A percentile compares a stretch with the other conserved stretches of the same genome.
phyloP scores from a whole-genome alignment of 2,329 filamentous ascomycete genomes.

The Sporothrix phasma region DNA sequence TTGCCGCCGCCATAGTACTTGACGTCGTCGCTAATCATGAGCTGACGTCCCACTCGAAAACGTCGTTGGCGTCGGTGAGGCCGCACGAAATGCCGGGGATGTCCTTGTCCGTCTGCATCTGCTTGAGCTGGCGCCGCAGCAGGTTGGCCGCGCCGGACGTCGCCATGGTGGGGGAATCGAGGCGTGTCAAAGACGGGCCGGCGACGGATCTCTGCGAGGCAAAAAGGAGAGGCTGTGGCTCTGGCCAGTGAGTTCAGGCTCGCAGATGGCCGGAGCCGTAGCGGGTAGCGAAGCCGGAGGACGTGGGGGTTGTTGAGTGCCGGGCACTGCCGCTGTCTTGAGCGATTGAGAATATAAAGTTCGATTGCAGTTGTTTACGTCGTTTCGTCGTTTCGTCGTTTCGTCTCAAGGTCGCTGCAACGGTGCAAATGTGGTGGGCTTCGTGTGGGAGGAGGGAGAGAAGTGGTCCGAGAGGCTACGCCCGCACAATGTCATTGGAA shows the following conservation, averaged over 20 bases:
- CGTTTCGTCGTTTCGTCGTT: too few species aligned
- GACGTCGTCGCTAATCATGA: slow-evolving; percentile 94
- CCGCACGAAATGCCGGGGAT: slow-evolving; percentile 92
- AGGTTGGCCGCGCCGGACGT: slow-evolving; percentile 45
- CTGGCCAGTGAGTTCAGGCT: background rate
- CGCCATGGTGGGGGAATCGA: slow-evolving; percentile 8
- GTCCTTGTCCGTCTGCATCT: slow-evolving; percentile 86
- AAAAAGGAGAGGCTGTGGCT: background rate
- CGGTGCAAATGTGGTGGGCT: too few species aligned
- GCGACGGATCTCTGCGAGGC: too few species aligned
- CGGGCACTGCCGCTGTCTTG: background rate
- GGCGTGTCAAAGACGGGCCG: too few species aligned
- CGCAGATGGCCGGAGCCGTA: background rate
- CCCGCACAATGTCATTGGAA: background rate
- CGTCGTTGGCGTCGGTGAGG: slow-evolving; percentile 70
- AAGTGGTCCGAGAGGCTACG: background rate
- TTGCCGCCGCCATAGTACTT: slow-evolving; percentile 91
- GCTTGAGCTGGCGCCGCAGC: slow-evolving; percentile 77
- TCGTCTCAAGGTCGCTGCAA: too few species aligned
- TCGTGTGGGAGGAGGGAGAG: background rate
- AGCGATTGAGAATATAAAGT: background rate
- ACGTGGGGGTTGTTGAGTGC: background rate
- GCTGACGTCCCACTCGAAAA: slow-evolving; percentile 97
- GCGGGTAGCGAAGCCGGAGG: background rate
- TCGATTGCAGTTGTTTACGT: too few species aligned